Evolutionary conservation across 1,139 yeast genomes (phyloP), one percentile per base, ranked within the genome.

Genomic region (Candida smagusa): DNA sequence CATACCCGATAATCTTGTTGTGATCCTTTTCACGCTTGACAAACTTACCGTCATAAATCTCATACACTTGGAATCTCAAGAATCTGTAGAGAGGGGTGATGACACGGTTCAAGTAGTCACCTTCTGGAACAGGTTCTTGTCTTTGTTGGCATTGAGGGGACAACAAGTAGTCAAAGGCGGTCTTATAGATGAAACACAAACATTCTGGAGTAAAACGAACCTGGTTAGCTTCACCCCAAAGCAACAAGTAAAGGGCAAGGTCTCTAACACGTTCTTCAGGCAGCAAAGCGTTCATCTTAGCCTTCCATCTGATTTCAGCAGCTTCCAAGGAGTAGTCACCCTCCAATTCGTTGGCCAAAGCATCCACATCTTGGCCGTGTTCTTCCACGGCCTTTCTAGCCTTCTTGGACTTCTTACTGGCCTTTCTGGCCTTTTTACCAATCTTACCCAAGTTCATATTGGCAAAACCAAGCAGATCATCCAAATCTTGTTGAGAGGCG

Each of bases 161-260:
- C 48, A 78, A 65, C 61, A 85, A 75, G 68, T 89, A 86, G 63
- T 92, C 98, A 53, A 74, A 78, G 36, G 97, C 96, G 58, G 95
- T 84, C 71, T 92, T 90, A 75, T 81, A 92, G 54, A 94, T 81
- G 73, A 84, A 92, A 72, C 97, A 89, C 48, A 90, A 68, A 62
- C 87, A 77, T 68, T 92, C 99, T 9, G 98, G 89, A 40, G 92
- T 82, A 65, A 90, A 94, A 61, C 98, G 81, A 44, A 92, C 90
- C 70, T 92, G 97, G 66, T 90, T 90, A 31, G 97, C 96, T 68
- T 92, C 99, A 62, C 98, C 98, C 99, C 99, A 92, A 53, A 89
- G 75, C 57, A 90, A 75, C 53, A 92, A 72, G 68, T 88, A 92
- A 45, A 92, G 77, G 6, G 97, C 92, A 46, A 92, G 66, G 58